These are phyloP conservation scores for Rhodotorula babjevae DNA, from an alignment of 768 basidiomycete species.

Conservation along the genomic window DNA sequence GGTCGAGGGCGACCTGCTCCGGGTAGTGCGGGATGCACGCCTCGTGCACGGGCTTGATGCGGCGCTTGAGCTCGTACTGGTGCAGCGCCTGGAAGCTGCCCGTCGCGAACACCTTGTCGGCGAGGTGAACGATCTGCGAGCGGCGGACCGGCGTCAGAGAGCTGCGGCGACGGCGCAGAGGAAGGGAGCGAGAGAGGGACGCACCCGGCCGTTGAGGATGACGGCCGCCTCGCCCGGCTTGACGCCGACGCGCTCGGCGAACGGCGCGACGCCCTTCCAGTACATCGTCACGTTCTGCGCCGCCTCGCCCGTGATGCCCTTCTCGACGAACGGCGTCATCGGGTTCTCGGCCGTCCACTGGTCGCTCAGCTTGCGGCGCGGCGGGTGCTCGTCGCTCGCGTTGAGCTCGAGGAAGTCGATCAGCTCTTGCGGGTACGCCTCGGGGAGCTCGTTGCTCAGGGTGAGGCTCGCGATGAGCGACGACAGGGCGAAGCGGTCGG, in stretches of 20 bases:
- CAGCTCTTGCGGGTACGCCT: conserved; percentile 39
- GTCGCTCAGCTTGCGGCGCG: conserved; percentile 22
- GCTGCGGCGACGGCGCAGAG: neutral
- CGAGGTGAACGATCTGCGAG: conserved; percentile 35
- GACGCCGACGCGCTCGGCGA: conserved; percentile 7
- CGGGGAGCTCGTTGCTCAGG: conserved; percentile 49
- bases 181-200: conserved; percentile 42
- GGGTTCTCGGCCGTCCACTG: conserved; percentile 27
- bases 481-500: conserved; percentile 17
- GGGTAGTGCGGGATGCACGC: conserved; percentile 55
- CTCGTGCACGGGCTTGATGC: conserved; percentile 63
- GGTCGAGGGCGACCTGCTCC: conserved; percentile 39
- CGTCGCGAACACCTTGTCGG: conserved; percentile 60
- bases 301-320: conserved; percentile 21
- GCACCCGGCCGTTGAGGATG: conserved; percentile 76
- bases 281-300: neutral
- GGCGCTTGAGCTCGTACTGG: conserved; percentile 66
- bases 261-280: neutral
- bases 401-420: conserved; percentile 18
- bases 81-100: conserved; percentile 59
- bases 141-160: neutral
- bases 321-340: conserved; percentile 26
- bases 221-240: conserved; percentile 57
- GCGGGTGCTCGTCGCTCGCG: conserved; percentile 7
- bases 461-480: conserved; percentile 56